Conservation (phyloP, 2,329 filamentous ascomycete genomes). For the Pyrenophora teres region DNA sequence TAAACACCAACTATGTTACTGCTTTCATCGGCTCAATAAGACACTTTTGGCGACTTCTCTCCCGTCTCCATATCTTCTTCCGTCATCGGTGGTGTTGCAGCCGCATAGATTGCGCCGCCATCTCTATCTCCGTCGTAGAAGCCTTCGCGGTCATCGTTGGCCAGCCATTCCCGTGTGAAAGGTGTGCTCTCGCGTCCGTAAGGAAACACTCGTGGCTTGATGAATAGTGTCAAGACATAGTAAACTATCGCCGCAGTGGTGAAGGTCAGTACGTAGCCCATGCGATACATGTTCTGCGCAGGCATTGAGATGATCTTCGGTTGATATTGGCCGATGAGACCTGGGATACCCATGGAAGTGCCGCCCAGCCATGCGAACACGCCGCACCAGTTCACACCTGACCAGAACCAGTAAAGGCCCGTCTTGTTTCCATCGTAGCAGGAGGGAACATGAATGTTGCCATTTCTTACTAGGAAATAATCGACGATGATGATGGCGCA, state of each 20-base stretch:
- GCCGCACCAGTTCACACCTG: constrained; percentile 43
- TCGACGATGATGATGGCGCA: constrained; percentile 47
- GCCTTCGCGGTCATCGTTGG: constrained; percentile 33
- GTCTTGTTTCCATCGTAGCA: constrained; percentile 38
- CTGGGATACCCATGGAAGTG: constrained; percentile 43
- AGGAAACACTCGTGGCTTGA: constrained; percentile 27
- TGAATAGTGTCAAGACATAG: constrained; percentile 21
- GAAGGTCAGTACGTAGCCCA: constrained; percentile 44
- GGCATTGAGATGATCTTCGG: constrained; percentile 39
- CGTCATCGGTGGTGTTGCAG: constrained; percentile 19
- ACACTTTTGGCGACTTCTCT: constrained; percentile 16
- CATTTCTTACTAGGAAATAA: constrained; percentile 48
- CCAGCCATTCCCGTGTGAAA: constrained; percentile 26
- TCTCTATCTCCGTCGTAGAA: constrained; percentile 39
- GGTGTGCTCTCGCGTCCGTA: constrained; percentile 24
- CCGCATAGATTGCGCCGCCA: constrained; percentile 13
- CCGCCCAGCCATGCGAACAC: constrained; percentile 36
- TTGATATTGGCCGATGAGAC: constrained; percentile 38
- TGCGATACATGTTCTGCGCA: constrained; percentile 44
- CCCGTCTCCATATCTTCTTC: constrained; percentile 17
- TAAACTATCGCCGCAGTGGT: constrained; percentile 36
- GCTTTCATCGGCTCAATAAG: background rate
- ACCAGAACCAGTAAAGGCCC: constrained; percentile 38
- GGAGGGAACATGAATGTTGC: constrained; percentile 49
- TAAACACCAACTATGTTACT: background rate